Percentiles rank a stretch among this genome's conserved stretches.
Conservation (phyloP, 2,329 filamentous ascomycete species). For the Camptophora hylomeconis region DNA sequence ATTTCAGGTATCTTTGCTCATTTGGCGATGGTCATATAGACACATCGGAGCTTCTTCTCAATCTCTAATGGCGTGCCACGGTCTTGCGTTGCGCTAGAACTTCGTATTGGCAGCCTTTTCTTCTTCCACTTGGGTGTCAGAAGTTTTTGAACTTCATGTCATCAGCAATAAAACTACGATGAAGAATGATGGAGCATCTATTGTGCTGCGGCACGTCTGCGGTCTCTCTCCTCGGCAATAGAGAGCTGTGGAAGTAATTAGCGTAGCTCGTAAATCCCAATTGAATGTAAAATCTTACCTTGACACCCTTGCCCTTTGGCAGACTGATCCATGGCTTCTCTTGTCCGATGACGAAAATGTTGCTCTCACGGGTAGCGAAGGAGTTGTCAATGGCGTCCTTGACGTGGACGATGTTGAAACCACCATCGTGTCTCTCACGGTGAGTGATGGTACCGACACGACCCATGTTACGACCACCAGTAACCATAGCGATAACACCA, state of each 20-base stretch:
- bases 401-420: slow-evolving; percentile 99
- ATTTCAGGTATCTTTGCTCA: too few relatives aligned
- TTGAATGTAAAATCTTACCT: too few relatives aligned
- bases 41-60: too few relatives aligned
- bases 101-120: too few relatives aligned
- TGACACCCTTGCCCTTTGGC: slow-evolving; percentile 99
- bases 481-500: slow-evolving; percentile 94
- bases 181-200: too few relatives aligned
- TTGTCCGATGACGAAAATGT: slow-evolving; percentile 97
- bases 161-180: too few relatives aligned
- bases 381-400: slow-evolving; percentile 99
- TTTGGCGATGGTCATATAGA: too few relatives aligned
- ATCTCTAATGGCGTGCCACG: too few relatives aligned
- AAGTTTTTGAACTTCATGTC: too few relatives aligned
- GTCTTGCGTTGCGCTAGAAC: too few relatives aligned
- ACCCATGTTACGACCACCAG: slow-evolving; percentile 99
- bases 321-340: slow-evolving; percentile 99
- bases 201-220: slow-evolving; percentile 62
- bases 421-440: slow-evolving; percentile 99
- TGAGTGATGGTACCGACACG: slow-evolving; percentile 99
- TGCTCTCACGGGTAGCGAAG: slow-evolving; percentile 97
- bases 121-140: too few relatives aligned
- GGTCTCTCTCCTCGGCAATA: slow-evolving; percentile 98
- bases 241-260: slow-evolving; percentile 50
- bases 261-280: slow-evolving; percentile 1